Evolutionary conservation across 345 rosid species (phyloP).

Genomic region (Ceriops zippeliana): DNA sequence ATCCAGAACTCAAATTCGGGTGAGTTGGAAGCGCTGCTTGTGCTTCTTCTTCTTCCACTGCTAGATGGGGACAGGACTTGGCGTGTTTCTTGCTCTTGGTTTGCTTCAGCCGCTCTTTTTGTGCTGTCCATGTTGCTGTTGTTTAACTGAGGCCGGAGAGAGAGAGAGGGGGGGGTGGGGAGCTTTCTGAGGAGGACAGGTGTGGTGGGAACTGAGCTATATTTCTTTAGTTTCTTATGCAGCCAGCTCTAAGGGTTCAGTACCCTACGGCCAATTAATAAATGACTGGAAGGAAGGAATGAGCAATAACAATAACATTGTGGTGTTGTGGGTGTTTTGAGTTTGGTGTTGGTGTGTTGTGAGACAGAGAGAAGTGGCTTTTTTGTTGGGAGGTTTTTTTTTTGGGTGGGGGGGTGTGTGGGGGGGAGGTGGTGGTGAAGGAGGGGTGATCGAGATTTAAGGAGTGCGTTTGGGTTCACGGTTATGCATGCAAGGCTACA

Average conservation of each 20-base stretch:
- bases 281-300: background rate
- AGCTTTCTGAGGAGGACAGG: background rate
- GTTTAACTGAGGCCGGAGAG: no score
- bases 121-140: conserved; percentile 6
- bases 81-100: background rate
- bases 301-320: background rate
- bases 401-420: no score
- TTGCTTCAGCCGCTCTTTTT: background rate
- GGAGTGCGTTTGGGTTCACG: no score
- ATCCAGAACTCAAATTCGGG: conserved; percentile 83
- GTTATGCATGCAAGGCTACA: no score
- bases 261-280: conserved; percentile 9
- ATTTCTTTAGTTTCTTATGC: background rate
- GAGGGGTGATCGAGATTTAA: no score
- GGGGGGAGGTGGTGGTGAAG: no score
- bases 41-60: conserved; percentile 11
- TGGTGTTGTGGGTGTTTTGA: background rate
- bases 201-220: background rate
- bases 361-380: no score
- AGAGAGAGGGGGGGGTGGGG: no score
- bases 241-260: background rate
- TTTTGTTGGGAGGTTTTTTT: no score
- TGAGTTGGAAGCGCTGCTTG: conserved; percentile 31
- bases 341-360: background rate
- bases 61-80: conserved; percentile 16